phyloP scores from a whole-genome alignment of 2,329 filamentous ascomycete species.

The Helminthosporium solani region DNA sequence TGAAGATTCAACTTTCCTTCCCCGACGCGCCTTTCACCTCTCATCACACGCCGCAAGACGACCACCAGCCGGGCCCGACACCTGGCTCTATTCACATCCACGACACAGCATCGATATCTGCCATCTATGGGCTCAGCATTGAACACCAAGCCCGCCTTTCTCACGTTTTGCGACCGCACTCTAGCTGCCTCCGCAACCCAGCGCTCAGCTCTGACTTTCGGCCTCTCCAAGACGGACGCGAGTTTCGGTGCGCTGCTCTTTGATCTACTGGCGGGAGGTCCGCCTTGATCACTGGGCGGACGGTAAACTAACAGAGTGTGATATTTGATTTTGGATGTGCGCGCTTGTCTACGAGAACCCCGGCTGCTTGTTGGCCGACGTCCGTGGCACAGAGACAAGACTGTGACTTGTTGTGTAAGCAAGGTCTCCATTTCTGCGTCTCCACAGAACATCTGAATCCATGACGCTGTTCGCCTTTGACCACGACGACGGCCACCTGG shows the following conservation, averaged over 20 bases:
- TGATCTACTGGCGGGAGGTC: slow-evolving; percentile 51
- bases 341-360: slow-evolving; percentile 13
- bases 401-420: slow-evolving; percentile 8
- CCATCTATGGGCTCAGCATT: slow-evolving; percentile 50
- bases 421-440: slow-evolving; percentile 10
- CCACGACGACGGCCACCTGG: slow-evolving; percentile 32
- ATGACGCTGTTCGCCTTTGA: slow-evolving; percentile 42
- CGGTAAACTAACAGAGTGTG: slow-evolving; percentile 44
- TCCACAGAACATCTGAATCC: slow-evolving; percentile 8
- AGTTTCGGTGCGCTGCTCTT: slow-evolving; percentile 51
- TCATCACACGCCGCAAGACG: slow-evolving; percentile 16
- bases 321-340: slow-evolving; percentile 29
- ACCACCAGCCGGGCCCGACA: slow-evolving; percentile 27
- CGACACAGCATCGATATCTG: slow-evolving; percentile 23
- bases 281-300: slow-evolving; percentile 54
- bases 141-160: slow-evolving; percentile 33
- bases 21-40: slow-evolving; percentile 18
- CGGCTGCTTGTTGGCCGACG: slow-evolving; percentile 23
- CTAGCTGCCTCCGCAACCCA: slow-evolving; percentile 38
- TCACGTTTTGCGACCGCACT: slow-evolving; percentile 32
- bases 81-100: slow-evolving; percentile 32
- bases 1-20: slow-evolving; percentile 6
- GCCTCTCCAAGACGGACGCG: slow-evolving; percentile 45
- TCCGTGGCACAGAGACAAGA: slow-evolving; percentile 24
- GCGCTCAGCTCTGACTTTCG: slow-evolving; percentile 37